Conservation (phyloP, 2,329 filamentous ascomycete genomes). For the Blastomyces silverae region DNA sequence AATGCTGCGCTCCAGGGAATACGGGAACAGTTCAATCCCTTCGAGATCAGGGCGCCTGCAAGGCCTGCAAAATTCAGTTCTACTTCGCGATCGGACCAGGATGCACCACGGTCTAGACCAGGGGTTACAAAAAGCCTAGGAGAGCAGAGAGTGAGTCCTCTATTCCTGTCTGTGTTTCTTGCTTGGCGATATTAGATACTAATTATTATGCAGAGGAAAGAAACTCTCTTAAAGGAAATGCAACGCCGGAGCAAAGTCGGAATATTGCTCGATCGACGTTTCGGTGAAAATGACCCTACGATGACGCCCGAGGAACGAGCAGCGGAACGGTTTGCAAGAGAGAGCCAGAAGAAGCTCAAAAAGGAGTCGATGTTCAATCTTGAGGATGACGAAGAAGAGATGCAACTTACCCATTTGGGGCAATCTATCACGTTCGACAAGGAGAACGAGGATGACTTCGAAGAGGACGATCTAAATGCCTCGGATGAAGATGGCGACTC, state of each 20-base stretch:
- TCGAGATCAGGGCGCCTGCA: slow-evolving; percentile 78
- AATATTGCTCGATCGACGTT: slow-evolving; percentile 84
- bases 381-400: slow-evolving; percentile 67
- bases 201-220: slow-evolving; percentile 52
- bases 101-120: slow-evolving; percentile 59
- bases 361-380: slow-evolving; percentile 80
- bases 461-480: slow-evolving; percentile 63
- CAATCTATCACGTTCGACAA: slow-evolving; percentile 60
- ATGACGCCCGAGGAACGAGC: slow-evolving; percentile 93
- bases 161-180: slow-evolving; percentile 7
- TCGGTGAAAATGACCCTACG: slow-evolving; percentile 89
- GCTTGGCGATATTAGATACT: not conserved
- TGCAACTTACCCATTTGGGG: slow-evolving; percentile 75
- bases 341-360: slow-evolving; percentile 73
- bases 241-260: slow-evolving; percentile 84
- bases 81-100: slow-evolving; percentile 49
- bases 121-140: slow-evolving; percentile 77
- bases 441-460: slow-evolving; percentile 62
- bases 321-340: slow-evolving; percentile 79
- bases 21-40: slow-evolving; percentile 95
- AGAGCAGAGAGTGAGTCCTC: slow-evolving; percentile 64
- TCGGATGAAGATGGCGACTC: slow-evolving; percentile 54
- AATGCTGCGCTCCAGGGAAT: slow-evolving; percentile 75
- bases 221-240: slow-evolving; percentile 84
- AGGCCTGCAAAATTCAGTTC: slow-evolving; percentile 79